Conservation (phyloP, 1,284 basidiomycete species). For the Albatrellus sp. region DNA sequence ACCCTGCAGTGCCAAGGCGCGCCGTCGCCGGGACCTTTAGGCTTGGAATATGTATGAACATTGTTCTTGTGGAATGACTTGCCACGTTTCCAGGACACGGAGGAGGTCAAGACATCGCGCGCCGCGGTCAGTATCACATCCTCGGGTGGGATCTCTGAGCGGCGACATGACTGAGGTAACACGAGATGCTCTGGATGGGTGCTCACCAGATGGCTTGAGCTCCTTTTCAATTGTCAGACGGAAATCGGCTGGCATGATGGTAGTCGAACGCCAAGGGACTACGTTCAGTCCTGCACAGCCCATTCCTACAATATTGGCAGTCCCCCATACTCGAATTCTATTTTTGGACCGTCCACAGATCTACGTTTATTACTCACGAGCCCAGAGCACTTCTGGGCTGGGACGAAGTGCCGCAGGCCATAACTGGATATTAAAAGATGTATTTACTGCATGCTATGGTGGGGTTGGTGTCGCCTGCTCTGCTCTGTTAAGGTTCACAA, state of each 20-base stretch:
- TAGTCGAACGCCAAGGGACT: neutral
- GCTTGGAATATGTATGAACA: slow-evolving; percentile 41
- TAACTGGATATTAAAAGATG: no score
- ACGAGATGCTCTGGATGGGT: slow-evolving; percentile 4
- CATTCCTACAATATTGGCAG: no score
- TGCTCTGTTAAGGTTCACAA: slow-evolving; percentile 40
- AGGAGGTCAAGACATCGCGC: slow-evolving; percentile 40
- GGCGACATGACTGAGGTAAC: neutral
- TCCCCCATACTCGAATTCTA: no score
- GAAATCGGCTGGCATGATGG: slow-evolving; percentile 8
- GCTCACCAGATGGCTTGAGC: slow-evolving; percentile 28
- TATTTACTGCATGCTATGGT: no score
- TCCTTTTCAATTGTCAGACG: slow-evolving; percentile 9
- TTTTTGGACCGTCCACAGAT: no score
- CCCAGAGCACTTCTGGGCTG: no score
- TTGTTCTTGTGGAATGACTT: slow-evolving; percentile 41
- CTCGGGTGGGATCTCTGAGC: slow-evolving; percentile 46
- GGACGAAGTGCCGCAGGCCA: no score
- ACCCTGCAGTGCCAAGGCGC: slow-evolving; percentile 55
- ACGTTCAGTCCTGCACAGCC: no score
- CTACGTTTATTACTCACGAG: no score
- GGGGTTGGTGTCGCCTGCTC: no score
- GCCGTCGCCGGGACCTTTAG: slow-evolving; percentile 39
- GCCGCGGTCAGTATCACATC: slow-evolving; percentile 41
- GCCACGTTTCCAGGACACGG: slow-evolving; percentile 49